Conservation (phyloP, 2,329 filamentous ascomycete species). For the Talaromyces marneffei region DNA sequence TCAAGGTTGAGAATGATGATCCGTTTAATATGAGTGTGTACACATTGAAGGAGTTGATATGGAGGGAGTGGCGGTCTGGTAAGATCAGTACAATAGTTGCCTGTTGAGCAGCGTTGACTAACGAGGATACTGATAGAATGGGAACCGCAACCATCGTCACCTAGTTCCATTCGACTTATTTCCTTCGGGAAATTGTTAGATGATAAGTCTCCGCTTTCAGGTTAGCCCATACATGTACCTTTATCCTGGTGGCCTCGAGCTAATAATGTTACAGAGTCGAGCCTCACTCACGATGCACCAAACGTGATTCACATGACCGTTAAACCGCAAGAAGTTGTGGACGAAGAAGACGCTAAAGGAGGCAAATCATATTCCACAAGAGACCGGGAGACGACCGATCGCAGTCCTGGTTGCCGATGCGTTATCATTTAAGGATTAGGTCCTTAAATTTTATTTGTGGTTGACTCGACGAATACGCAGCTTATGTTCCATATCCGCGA, state of each 20-base stretch:
- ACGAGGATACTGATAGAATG: conserved; percentile 53
- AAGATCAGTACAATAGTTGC: conserved; percentile 17
- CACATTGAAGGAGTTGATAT: conserved; percentile 87
- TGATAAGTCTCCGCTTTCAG: conserved; percentile 77
- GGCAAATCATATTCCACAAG: conserved; percentile 50
- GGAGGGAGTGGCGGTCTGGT: conserved; percentile 83
- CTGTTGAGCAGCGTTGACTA: not conserved
- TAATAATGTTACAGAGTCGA: conserved; percentile 57
- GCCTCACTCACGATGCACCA: conserved; percentile 64
- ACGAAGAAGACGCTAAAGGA: conserved; percentile 70
- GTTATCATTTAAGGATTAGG: conserved; percentile 39
- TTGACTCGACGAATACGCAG: not conserved
- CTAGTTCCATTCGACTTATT: conserved; percentile 84
- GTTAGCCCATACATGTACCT: conserved; percentile 49
- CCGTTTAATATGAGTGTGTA: conserved; percentile 89
- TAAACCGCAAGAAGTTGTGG: conserved; percentile 73
- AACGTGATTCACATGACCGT: conserved; percentile 96
- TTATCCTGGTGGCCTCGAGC: not conserved
- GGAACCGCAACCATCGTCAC: conserved; percentile 79
- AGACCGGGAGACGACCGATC: conserved; percentile 50
- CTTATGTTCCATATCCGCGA: conserved; percentile 2
- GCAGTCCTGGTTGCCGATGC: conserved; percentile 58
- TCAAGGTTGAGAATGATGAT: conserved; percentile 69
- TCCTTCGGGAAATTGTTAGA: conserved; percentile 86
- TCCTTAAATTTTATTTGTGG: not conserved